Base-by-base conservation (phyloP, 208 protist species). In the Trypanosoma rangeli region DNA sequence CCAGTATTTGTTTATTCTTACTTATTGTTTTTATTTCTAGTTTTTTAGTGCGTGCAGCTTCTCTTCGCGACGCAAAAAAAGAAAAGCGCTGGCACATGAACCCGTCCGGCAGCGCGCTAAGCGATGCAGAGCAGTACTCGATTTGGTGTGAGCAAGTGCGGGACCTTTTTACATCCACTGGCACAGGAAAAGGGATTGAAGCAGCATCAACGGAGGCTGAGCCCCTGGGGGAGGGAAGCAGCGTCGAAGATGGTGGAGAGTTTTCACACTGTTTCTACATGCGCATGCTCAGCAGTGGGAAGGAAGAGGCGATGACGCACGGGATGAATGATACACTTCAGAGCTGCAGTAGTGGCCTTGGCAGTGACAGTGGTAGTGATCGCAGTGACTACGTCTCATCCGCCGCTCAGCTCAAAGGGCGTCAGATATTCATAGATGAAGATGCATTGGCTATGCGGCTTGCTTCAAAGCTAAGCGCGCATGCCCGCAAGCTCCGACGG, bases 191-290 rank as follows among this genome's bases (percentile, higher is more conserved):
- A n/a, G n/a, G n/a, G n/a, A n/a, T n/a, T n/a, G n/a, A 28, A 55
- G 22, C 3, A 4, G 42, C 20, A 18, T 31, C 18, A 18, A 31
- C 22, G n/a, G 20, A 2, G 9, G 18, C 20, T 44, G 13, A 13
- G 37, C 33, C 9, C 3, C 20, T 1, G 12, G 16, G 37, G 29
- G 18, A 10, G 1, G 33, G 18, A 56, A 50, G 8, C 8, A 22
- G 20, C 3, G 46, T n/a, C 26, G 63, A 76, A 50, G 81, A 90
- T 46, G 66, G 56, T 10, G 24, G 55, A 20, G 5, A 68, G 12
- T 91, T 81, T 35, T 82, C 84, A 0, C 73, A 66, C 46, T 93
- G 87, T 56, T 93, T 93, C 42, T 90, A 93, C 58, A 64, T 72
- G 24, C 77, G 80, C 20, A 78, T 93, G 72, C 28, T 80, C 42